Evolutionary conservation across 257 asterid species (phyloP).

Genomic region (Mitragyna speciosa): DNA sequence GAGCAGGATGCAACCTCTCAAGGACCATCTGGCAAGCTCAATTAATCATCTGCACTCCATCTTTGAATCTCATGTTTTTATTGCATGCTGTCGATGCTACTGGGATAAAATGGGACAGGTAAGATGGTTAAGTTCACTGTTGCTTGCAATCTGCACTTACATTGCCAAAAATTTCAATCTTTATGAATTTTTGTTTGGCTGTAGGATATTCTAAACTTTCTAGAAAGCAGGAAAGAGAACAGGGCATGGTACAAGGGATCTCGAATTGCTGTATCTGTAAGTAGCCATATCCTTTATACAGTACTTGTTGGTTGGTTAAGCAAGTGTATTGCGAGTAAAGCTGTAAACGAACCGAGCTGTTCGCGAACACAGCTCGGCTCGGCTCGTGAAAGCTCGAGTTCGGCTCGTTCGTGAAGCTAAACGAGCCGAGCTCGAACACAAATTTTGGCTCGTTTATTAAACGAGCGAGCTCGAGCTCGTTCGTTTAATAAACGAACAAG

Average conservation of each 20-base stretch:
- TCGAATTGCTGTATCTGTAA: slow-evolving; percentile 49
- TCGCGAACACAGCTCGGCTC: no score
- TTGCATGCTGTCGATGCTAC: slow-evolving; percentile 49
- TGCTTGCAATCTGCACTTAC: background rate
- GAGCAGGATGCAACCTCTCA: slow-evolving; percentile 46
- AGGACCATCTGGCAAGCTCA: slow-evolving; percentile 41
- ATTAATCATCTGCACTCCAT: slow-evolving; percentile 45
- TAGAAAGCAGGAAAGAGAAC: slow-evolving; percentile 55
- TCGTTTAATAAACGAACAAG: no score
- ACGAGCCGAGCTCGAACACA: no score
- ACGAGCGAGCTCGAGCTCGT: no score
- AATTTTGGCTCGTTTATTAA: no score
- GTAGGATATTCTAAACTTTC: slow-evolving; percentile 48
- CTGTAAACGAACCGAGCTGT: no score
- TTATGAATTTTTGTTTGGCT: background rate
- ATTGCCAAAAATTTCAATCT: background rate
- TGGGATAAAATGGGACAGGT: slow-evolving; percentile 64
- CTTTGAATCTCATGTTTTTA: slow-evolving; percentile 43
- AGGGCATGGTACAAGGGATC: slow-evolving; percentile 55
- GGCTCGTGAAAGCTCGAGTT: no score
- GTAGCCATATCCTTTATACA: slow-evolving; percentile 6
- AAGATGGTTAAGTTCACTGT: background rate
- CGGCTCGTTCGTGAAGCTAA: no score
- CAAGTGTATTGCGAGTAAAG: no score
- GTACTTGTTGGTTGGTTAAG: background rate